Evolutionary conservation across 1,284 basidiomycete genomes (phyloP), one percentile per base, ranked within the genome.

Genomic region (Ceratobasidium sp.): DNA sequence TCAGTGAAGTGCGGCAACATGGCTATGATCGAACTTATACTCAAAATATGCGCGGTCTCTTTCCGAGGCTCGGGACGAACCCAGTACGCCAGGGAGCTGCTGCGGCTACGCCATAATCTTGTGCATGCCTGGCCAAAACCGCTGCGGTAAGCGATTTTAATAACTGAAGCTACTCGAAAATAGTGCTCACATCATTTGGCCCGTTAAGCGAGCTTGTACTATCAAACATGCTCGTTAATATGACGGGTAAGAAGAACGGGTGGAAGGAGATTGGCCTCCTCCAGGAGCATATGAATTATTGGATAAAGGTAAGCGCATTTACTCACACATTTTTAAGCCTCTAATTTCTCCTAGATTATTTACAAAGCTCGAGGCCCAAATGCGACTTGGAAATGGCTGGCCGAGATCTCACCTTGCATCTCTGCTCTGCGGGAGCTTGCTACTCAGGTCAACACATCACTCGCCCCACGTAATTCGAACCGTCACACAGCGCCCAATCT

Each of bases 91-190:
- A 33, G 17, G 15, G 65, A 67, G 48, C 44, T 67, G 17, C 46
- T 67, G 17, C 65, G 44, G 7, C 44, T 67, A 15, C 46, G 44
- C 9, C 65, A 67, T 28, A 67, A 67, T 28, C n/a, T 65, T 48
- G 64, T 46, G 10, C 64, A 65, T 48, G 64, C 64, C n/a, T 65
- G 64, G 64, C 64, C 64, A 46, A 65, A 65, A 48, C 44, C 64
- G 12, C 42, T 48, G 26, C 42, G 64, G 64, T 65, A 50, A 46
- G 64, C n/a, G 15, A 50, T 48, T 26, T 40, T 61, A 33, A 40
- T 6, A 15, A 50, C 48, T 17, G 15, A 50, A 50, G 6, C 15
- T 50, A n/a, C 17, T 50, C n/a, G 15, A 6, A 50, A 15, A 50
- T 33, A 20, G 5, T 48, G 48, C 17, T 50, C 17, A 50, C 17